Evolutionary conservation across 257 asterid genomes (phyloP), one percentile per base, ranked within the genome.

Genomic region (Nyctanthes arbortristis): DNA sequence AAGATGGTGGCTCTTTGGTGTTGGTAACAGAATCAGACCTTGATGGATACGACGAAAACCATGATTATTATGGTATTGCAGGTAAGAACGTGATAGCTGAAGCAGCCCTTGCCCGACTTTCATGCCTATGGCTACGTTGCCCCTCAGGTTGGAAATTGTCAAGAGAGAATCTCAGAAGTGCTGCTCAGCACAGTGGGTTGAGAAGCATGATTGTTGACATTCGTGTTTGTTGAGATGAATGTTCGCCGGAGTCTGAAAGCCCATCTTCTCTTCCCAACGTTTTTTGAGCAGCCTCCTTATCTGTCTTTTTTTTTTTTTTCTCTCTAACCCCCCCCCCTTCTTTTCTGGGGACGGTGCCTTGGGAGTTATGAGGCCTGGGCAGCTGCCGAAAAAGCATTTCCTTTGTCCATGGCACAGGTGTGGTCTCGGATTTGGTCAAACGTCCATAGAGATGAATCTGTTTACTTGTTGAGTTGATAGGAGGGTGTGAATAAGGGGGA

Each of bases 121-220:
- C 59, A 7, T 24, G 59, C 6, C 30, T 52, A 2, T 22, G 59
- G 59, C 57, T 49, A 4, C 28, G 28, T 49, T 43, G 54, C 54
- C 54, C 14, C 8, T 18, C 57, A 20, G 28, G 57, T 25, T 28
- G 8, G 25, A 18, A 49, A 49, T 25, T 49, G 27, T 4, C 13
- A 7, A 49, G 3, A 47, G 20, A 47, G 57, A 18, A 47, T 10
- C 57, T 49, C 20, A 76, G 67, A 63, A 39, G 71, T 34, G 55
- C 82, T 47, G 47, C 45, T 55, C 56, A 62, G 13, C 61, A 56
- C 47, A 65, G 68, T 68, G 78, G 69, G 67, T 34, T 82, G 31
- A 77, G 68, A 30, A 75, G 71, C 66, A 49, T 81, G 75, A 93
- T 89, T 0, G 84, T 82, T 3, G 89, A 83, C 65, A 85, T 91